Percentiles rank a stretch among this genome's conserved stretches.
These are phyloP conservation scores for Phaffia tasmanica DNA, from an alignment of 768 basidiomycete species.

Conservation along the genomic window DNA sequence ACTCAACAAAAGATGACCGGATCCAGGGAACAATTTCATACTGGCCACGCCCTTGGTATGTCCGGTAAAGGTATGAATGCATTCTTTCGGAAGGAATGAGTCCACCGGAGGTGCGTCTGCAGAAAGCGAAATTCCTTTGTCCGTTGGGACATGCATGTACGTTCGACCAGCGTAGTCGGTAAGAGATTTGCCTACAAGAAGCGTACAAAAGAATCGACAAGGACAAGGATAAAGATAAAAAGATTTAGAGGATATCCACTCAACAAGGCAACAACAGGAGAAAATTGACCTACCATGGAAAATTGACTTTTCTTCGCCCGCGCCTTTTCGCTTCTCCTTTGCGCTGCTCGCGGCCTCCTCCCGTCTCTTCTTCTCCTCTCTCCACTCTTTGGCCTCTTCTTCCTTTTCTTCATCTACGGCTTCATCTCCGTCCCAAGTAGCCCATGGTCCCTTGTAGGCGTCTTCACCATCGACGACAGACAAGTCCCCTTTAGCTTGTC, in stretches of 20 bases:
- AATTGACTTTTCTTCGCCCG: constrained; percentile 81
- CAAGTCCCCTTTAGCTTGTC: constrained; percentile 55
- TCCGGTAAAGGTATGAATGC: constrained; percentile 96
- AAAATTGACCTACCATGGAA: constrained; percentile 59
- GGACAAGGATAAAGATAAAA: neutral
- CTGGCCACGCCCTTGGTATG: constrained; percentile 95
- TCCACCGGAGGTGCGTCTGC: constrained; percentile 61
- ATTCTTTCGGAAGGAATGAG: constrained; percentile 85
- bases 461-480: constrained; percentile 77
- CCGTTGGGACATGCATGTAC: constrained; percentile 84
- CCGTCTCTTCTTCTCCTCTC: constrained; percentile 52
- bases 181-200: constrained; percentile 59
- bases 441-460: constrained; percentile 92
- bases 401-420: constrained; percentile 42
- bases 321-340: constrained; percentile 59
- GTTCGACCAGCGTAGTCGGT: constrained; percentile 96
- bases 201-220: neutral
- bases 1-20: constrained; percentile 83
- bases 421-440: constrained; percentile 70
- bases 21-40: constrained; percentile 80
- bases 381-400: constrained; percentile 48
- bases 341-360: constrained; percentile 45
- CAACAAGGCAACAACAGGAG: neutral
- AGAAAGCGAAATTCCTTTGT: constrained; percentile 56
- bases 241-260: neutral